These are phyloP conservation scores for Aristolochia californica DNA, from an alignment of 164 flowering plant species.

Conservation along the genomic window DNA sequence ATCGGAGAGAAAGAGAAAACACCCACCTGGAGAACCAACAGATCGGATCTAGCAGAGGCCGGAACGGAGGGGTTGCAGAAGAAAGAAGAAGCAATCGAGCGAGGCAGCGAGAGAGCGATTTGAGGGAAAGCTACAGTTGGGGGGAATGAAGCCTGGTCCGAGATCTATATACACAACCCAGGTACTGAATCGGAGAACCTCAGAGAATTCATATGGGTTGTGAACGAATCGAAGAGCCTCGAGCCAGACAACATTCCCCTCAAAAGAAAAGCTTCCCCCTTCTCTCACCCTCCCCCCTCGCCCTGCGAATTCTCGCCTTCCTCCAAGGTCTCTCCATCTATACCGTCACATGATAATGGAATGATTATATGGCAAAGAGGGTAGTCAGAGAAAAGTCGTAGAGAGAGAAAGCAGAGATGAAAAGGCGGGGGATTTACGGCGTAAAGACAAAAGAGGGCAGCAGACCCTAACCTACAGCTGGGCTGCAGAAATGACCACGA, in stretches of 20 bases:
- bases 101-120: too few species aligned
- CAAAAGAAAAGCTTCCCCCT: constrained; percentile 34
- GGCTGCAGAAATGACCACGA: constrained; percentile 28
- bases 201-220: too few species aligned
- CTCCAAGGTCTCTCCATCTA: too few species aligned
- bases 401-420: constrained; percentile 3
- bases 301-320: too few species aligned
- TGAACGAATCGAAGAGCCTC: constrained; percentile 25
- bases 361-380: constrained; percentile 6
- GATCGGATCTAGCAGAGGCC: too few species aligned
- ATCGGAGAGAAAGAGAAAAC: too few species aligned
- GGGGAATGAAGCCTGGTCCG: constrained; percentile 93
- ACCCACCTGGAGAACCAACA: constrained; percentile 15
- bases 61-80: too few species aligned
- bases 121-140: constrained; percentile 30
- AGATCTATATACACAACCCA: too few species aligned
- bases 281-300: not conserved
- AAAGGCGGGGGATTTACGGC: constrained; percentile 13
- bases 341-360: constrained; percentile 9
- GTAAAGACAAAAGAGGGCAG: constrained; percentile 29
- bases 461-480: constrained; percentile 28
- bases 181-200: too few species aligned
- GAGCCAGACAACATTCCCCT: constrained; percentile 88
- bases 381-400: constrained; percentile 7
- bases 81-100: too few species aligned